phyloP scores from a whole-genome alignment of 2,329 filamentous ascomycete genomes.

The Colletotrichum plurivorum region DNA sequence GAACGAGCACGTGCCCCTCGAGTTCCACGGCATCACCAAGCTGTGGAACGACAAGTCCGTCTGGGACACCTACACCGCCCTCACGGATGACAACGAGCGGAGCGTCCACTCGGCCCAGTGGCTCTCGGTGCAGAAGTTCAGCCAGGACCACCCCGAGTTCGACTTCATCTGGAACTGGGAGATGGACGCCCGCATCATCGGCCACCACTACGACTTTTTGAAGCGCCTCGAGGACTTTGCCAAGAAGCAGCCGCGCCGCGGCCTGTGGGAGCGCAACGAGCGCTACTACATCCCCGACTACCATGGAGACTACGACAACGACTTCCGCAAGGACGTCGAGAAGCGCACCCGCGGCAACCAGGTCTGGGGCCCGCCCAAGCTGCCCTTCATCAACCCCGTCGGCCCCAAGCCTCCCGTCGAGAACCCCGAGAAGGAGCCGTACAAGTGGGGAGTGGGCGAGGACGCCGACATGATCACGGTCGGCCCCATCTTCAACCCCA shows the following conservation, averaged over 20 bases:
- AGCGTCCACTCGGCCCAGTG: conserved; percentile 75
- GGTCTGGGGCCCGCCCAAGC: conserved; percentile 76
- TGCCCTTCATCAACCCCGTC: conserved; percentile 72
- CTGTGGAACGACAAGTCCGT: conserved; percentile 84
- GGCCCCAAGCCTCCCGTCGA: conserved; percentile 74
- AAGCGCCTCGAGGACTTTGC: conserved; percentile 75
- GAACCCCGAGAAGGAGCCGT: conserved; percentile 74
- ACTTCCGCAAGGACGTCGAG: conserved; percentile 77
- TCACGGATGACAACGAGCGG: conserved; percentile 72
- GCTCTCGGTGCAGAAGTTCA: conserved; percentile 82
- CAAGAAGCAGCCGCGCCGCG: conserved; percentile 77
- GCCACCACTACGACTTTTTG: conserved; percentile 86
- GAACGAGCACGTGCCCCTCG: conserved; percentile 73
- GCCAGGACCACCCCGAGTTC: conserved; percentile 82
- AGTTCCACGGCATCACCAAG: conserved; percentile 79
- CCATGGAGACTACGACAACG: conserved; percentile 77
- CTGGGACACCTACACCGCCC: conserved; percentile 80
- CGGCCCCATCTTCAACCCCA: conserved; percentile 84
- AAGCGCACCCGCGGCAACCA: conserved; percentile 63
- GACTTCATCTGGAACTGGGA: conserved; percentile 92
- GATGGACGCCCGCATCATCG: conserved; percentile 83
- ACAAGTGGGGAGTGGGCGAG: conserved; percentile 82
- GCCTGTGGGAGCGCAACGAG: conserved; percentile 80
- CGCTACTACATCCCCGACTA: conserved; percentile 80
- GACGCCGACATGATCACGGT: conserved; percentile 82